Percentiles rank a stretch among this genome's conserved stretches.
phyloP scores from a whole-genome alignment of 441 rosid species.

The Cnidoscolus chayamansa region DNA sequence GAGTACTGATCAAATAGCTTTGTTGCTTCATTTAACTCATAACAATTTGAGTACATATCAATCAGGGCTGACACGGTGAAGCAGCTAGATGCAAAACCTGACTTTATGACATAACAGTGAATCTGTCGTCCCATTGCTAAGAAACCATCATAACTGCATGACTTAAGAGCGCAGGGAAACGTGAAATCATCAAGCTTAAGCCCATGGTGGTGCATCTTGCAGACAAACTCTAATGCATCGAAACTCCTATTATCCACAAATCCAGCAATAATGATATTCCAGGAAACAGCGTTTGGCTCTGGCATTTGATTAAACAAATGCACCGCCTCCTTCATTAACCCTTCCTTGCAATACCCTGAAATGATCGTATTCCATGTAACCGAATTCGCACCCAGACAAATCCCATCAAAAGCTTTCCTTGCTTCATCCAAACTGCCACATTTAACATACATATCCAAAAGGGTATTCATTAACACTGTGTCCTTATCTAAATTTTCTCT shows the following conservation, averaged over 20 bases:
- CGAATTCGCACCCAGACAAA: conserved; percentile 32
- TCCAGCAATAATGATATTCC: conserved; percentile 60
- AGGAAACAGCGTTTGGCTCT: conserved; percentile 45
- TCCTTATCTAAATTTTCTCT: conserved; percentile 39
- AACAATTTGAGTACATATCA: conserved; percentile 66
- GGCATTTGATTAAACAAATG: conserved; percentile 46
- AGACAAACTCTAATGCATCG: conserved; percentile 41
- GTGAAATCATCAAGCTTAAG: conserved; percentile 54
- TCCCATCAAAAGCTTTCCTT: conserved; percentile 35
- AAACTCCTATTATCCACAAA: conserved; percentile 47
- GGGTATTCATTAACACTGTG: conserved; percentile 55
- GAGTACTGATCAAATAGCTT: conserved; percentile 33
- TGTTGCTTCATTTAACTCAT: conserved; percentile 36
- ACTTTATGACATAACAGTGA: conserved; percentile 51
- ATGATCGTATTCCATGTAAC: conserved; percentile 64
- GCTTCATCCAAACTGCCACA: conserved; percentile 53
- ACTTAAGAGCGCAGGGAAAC: conserved; percentile 57
- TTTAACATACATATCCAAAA: conserved; percentile 67
- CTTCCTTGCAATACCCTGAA: conserved; percentile 54
- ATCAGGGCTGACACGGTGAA: conserved; percentile 51
- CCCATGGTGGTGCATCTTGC: conserved; percentile 57
- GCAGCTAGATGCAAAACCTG: conserved; percentile 48
- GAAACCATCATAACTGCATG: conserved; percentile 42
- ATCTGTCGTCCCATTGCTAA: conserved; percentile 49
- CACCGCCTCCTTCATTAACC: conserved; percentile 48